Evolutionary conservation across 2,329 filamentous ascomycete genomes (phyloP), one percentile per base, ranked within the genome.

Genomic region (Botrytis squamosa): DNA sequence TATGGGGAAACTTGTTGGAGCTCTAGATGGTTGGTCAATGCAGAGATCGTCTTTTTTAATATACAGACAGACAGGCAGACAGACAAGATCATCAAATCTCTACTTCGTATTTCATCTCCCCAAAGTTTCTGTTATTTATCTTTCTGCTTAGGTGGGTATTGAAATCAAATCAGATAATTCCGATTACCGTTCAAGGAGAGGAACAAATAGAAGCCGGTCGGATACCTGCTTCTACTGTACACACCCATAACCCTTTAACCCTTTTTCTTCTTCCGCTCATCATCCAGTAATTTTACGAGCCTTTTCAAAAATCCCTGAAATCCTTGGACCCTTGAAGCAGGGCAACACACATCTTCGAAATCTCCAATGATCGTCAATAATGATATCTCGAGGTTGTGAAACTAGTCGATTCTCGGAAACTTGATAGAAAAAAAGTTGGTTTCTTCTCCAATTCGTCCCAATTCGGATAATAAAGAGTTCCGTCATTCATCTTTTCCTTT

Each of bases 281-380:
- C 14, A 67, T 60, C 62, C 70, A 67, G 40, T 69, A 69, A 69
- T 59, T 44, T 40, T 25, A 42, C 52, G 6, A 59, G 38, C 38
- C 36, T 33, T 22, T 38, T n/a, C 33, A 69, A 55, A 46, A 42
- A 38, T 68, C 42, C 40, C 36, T 33, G 42, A 44, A 22, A 71
- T 63, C 38, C 63, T 67, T 72, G 70, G 70, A 60, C 70, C 70
- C 70, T 68, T 68, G 63, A 60, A 72, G 62, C 62, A 72, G 49
- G 29, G 63, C 63, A 40, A 67, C 38, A 40, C 62, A 49, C 63
- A 64, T 64, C 63, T 46, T 20, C 9, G 16, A 40, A 60, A 72
- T 59, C 52, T 68, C 70, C 49, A 72, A 72, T 72, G 70, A 72
- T 67, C 3, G 38, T 72, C 52, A 68, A 59, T 72, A 68, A 68